phyloP scores from a whole-genome alignment of 2,329 filamentous ascomycete genomes.

The Penicillium sp. region DNA sequence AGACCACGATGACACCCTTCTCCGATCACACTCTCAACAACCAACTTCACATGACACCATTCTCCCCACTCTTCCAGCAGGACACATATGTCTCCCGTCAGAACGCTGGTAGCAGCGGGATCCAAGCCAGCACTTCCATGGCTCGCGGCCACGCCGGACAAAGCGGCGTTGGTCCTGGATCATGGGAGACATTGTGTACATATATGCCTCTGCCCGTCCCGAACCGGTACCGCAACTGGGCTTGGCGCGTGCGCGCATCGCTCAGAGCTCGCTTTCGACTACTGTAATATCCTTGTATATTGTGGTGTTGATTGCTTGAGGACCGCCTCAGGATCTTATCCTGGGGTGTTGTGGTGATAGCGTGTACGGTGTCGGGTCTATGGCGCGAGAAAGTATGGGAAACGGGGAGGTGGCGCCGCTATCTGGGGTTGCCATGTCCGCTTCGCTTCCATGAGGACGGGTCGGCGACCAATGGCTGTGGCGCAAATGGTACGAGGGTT shows the following conservation, averaged over 20 bases:
- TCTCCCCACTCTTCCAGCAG: conserved; percentile 10
- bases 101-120: neutral
- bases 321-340: neutral
- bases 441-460: conserved; percentile 44
- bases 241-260: neutral
- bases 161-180: conserved; percentile 1
- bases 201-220: conserved; percentile 3
- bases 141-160: conserved; percentile 9
- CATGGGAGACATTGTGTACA: conserved; percentile 26
- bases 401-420: conserved; percentile 27
- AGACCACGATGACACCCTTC: neutral
- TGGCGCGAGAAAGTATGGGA: neutral
- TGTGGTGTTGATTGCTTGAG: neutral
- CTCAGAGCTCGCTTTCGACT: neutral
- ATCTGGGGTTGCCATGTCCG: conserved; percentile 43
- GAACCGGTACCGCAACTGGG: neutral
- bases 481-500: conserved; percentile 27
- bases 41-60: neutral
- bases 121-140: conserved; percentile 26
- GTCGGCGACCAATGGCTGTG: conserved; percentile 46
- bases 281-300: neutral
- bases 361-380: conserved; percentile 22
- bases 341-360: neutral
- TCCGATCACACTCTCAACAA: neutral
- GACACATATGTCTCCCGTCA: conserved; percentile 3